Evolutionary conservation across 768 basidiomycete species (phyloP).

Genomic region (Trametes coccinea): DNA sequence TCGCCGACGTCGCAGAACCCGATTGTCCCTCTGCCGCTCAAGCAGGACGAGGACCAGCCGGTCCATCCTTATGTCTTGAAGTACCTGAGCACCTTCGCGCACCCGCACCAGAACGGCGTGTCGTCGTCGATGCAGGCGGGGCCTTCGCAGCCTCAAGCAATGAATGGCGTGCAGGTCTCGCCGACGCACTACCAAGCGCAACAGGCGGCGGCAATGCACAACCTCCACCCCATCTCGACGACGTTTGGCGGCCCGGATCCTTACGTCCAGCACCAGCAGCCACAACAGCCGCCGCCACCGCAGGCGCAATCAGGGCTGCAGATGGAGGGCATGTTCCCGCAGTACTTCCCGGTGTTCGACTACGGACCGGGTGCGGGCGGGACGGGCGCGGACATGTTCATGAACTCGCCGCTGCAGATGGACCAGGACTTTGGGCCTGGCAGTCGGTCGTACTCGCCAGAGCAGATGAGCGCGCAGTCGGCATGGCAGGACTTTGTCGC

Average conservation of each 20-base stretch:
- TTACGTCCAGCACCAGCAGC: constrained; percentile 2
- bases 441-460: constrained; percentile 39
- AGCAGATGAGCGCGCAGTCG: constrained; percentile 30
- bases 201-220: constrained; percentile 15
- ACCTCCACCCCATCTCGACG: constrained; percentile 21
- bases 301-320: constrained; percentile 20
- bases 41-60: constrained; percentile 46
- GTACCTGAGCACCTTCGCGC: constrained; percentile 64
- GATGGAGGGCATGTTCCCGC: constrained; percentile 47
- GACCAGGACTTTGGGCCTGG: constrained; percentile 28
- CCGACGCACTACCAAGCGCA: constrained; percentile 26
- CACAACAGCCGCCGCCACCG: background rate
- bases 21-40: constrained; percentile 68
- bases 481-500: constrained; percentile 38
- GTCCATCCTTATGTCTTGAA: constrained; percentile 66
- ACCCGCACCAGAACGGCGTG: constrained; percentile 29
- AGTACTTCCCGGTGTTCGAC: constrained; percentile 77
- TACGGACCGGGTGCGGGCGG: constrained; percentile 45
- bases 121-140: constrained; percentile 28
- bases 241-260: constrained; percentile 10
- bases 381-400: constrained; percentile 28
- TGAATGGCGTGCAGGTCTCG: constrained; percentile 30
- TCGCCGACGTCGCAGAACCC: constrained; percentile 75
- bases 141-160: constrained; percentile 23
- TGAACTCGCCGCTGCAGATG: constrained; percentile 27